phyloP scores from a whole-genome alignment of 2,329 filamentous ascomycete species.

The Apiospora phragmitis region DNA sequence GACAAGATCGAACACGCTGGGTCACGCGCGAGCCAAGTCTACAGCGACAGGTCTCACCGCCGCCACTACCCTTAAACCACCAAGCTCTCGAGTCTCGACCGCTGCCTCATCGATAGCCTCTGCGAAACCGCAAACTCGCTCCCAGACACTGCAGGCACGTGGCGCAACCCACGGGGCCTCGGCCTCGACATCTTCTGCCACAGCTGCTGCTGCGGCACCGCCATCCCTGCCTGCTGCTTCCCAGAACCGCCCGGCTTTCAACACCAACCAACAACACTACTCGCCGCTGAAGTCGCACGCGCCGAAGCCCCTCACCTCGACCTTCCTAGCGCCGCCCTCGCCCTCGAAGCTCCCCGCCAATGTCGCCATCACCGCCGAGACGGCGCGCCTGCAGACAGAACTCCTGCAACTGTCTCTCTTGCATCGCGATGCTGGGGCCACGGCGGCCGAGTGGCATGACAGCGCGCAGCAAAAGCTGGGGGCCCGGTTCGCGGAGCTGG shows the following conservation, averaged over 20 bases:
- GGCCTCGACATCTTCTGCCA: neutral
- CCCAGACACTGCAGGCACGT: conserved; percentile 32
- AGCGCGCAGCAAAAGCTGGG: conserved; percentile 54
- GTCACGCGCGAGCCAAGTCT: conserved; percentile 43
- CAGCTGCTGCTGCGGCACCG: neutral
- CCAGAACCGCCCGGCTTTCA: conserved; percentile 55
- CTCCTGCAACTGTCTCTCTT: conserved; percentile 66
- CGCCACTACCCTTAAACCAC: conserved; percentile 32
- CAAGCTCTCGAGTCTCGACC: conserved; percentile 23
- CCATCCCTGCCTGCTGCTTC: neutral
- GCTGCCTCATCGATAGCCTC: conserved; percentile 12
- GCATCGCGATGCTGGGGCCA: conserved; percentile 52
- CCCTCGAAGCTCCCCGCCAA: conserved; percentile 63
- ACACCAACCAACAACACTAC: conserved; percentile 66
- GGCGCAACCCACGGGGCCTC: conserved; percentile 17
- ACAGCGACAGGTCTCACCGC: conserved; percentile 39
- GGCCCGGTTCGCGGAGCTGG: conserved; percentile 43
- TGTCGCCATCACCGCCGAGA: conserved; percentile 59
- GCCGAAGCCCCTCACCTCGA: conserved; percentile 62
- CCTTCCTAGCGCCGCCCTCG: conserved; percentile 59
- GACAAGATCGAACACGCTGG: conserved; percentile 13
- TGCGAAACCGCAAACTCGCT: conserved; percentile 19
- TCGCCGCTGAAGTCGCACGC: conserved; percentile 61
- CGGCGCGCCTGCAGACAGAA: conserved; percentile 60
- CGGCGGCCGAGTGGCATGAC: conserved; percentile 52